Evolutionary conservation across 805 yeast species (phyloP).

Genomic region (Debaryomyces hansenii): DNA sequence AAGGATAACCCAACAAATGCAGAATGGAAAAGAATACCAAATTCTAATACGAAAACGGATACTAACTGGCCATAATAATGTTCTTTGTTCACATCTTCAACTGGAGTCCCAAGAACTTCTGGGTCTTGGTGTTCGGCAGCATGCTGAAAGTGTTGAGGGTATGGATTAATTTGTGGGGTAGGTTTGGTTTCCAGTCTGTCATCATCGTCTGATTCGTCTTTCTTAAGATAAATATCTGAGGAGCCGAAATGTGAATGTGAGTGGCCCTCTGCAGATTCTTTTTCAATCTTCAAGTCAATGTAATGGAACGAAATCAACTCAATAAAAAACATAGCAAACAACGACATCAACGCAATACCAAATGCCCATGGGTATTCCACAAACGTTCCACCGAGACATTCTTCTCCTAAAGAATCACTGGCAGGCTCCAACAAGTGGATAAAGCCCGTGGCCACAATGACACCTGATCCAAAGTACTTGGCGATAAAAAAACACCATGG

Average conservation of each 20-base stretch:
- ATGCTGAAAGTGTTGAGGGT: slow-evolving; percentile 45
- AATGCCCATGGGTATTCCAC: slow-evolving; percentile 32
- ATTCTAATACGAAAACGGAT: slow-evolving; percentile 55
- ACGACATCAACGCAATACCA: slow-evolving; percentile 31
- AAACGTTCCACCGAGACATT: slow-evolving; percentile 28
- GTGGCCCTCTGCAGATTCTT: slow-evolving; percentile 23
- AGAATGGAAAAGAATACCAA: slow-evolving; percentile 82
- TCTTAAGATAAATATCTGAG: slow-evolving; percentile 27
- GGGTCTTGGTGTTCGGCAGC: slow-evolving; percentile 47
- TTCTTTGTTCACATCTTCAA: slow-evolving; percentile 37
- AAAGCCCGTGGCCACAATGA: slow-evolving; percentile 36
- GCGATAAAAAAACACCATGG: slow-evolving; percentile 51
- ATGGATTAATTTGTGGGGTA: slow-evolving; percentile 9
- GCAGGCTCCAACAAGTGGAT: slow-evolving; percentile 36
- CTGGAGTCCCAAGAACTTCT: slow-evolving; percentile 38
- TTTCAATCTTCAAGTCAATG: slow-evolving; percentile 3
- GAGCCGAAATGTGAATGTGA: slow-evolving; percentile 60
- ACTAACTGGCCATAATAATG: slow-evolving; percentile 56
- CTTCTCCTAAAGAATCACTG: slow-evolving; percentile 19
- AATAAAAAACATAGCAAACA: slow-evolving; percentile 28
- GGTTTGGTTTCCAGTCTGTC: neutral
- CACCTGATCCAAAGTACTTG: slow-evolving; percentile 34
- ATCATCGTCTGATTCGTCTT: slow-evolving; percentile 16
- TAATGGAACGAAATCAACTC: slow-evolving; percentile 22
- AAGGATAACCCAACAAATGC: slow-evolving; percentile 77